Evolutionary conservation across 371 early-diverging fungal genomes (phyloP).

Genomic region (Scutellospora calospora): DNA sequence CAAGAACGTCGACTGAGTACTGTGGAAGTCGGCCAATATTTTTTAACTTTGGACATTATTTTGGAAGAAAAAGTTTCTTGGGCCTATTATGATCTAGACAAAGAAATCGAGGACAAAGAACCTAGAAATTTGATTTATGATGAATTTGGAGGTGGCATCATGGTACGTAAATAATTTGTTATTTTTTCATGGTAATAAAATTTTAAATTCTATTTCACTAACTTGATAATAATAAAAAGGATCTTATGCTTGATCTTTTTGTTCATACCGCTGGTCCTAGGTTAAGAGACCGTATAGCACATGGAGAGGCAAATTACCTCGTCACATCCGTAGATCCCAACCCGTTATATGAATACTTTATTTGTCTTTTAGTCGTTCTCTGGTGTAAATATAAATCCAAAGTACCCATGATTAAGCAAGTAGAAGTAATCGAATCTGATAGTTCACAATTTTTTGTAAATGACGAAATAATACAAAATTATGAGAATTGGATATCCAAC

Average conservation of each 20-base stretch:
- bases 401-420: background rate
- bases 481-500: conserved; percentile 20
- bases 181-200: background rate
- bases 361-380: conserved; percentile 19
- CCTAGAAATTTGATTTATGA: conserved; percentile 11
- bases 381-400: conserved; percentile 21
- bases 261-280: conserved; percentile 33
- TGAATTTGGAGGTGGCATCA: conserved; percentile 20
- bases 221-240: background rate
- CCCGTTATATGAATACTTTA: conserved; percentile 3
- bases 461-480: background rate
- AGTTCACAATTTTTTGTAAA: too few relatives aligned
- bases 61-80: conserved; percentile 1
- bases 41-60: conserved; percentile 38
- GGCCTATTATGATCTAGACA: background rate
- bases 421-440: background rate
- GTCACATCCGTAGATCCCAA: background rate
- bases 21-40: conserved; percentile 34
- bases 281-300: conserved; percentile 31
- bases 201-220: background rate
- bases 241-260: conserved; percentile 38
- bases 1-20: conserved; percentile 6
- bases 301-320: conserved; percentile 31
- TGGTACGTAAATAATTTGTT: conserved; percentile 8
- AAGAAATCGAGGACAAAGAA: background rate